Evolutionary conservation across 2,329 filamentous ascomycete species (phyloP).

Genomic region (Alternaria viburni): DNA sequence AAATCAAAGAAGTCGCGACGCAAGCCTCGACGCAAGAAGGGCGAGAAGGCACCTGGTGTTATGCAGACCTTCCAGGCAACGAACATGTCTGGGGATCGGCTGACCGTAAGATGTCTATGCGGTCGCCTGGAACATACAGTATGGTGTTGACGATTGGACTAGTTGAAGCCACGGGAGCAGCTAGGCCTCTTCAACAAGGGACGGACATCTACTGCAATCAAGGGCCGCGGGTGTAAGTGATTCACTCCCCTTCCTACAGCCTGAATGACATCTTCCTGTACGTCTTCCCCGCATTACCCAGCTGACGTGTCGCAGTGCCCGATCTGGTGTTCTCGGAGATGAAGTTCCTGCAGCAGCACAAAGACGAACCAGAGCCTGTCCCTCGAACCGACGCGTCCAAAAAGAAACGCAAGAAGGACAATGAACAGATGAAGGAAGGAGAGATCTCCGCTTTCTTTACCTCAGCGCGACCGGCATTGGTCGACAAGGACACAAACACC

Average conservation of each 20-base stretch:
- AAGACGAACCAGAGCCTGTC: constrained; percentile 31
- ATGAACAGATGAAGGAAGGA: constrained; percentile 42
- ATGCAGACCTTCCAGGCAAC: constrained; percentile 54
- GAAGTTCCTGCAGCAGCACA: constrained; percentile 54
- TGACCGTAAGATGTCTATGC: constrained; percentile 51
- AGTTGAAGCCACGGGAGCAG: constrained; percentile 53
- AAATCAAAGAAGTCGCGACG: constrained; percentile 43
- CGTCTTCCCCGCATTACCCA: constrained; percentile 11
- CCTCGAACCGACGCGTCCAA: constrained; percentile 26
- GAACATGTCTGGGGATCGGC: constrained; percentile 52
- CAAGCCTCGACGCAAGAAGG: constrained; percentile 46
- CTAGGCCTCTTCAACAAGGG: constrained; percentile 58
- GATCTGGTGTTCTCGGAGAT: constrained; percentile 61
- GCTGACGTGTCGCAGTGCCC: constrained; percentile 51
- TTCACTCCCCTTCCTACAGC: constrained; percentile 7
- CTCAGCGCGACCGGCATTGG: constrained; percentile 33
- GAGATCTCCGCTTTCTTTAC: constrained; percentile 57
- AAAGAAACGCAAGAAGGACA: constrained; percentile 44
- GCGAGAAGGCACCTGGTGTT: constrained; percentile 44
- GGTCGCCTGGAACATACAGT: constrained; percentile 1
- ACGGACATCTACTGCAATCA: constrained; percentile 53
- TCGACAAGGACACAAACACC: constrained; percentile 30
- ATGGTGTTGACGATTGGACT: constrained; percentile 32
- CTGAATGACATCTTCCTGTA: not conserved
- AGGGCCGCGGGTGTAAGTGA: constrained; percentile 51